phyloP scores from a whole-genome alignment of 768 basidiomycete genomes.

The Cystobasidiopsis lactophilus region DNA sequence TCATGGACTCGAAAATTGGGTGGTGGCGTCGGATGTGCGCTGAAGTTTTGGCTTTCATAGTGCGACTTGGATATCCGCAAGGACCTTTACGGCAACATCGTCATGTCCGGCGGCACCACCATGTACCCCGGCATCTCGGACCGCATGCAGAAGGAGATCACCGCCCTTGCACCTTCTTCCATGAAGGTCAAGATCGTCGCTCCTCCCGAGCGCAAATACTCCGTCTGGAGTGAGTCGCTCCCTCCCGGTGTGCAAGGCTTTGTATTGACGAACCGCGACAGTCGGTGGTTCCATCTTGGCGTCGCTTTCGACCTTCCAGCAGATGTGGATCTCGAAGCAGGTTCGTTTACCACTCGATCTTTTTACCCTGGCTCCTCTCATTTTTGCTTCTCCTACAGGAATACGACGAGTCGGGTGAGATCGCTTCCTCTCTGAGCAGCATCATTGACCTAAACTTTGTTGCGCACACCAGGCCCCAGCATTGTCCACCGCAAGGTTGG shows the following conservation, averaged over 20 bases:
- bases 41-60: conserved; percentile 12
- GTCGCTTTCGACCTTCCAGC: conserved; percentile 86
- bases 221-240: too few species aligned
- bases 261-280: too few species aligned
- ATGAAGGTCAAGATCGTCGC: conserved; percentile 56
- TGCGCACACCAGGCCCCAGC: conserved; percentile 27
- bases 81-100: conserved; percentile 49
- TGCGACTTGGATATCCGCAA: conserved; percentile 69
- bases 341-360: too few species aligned
- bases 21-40: too few species aligned
- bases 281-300: conserved; percentile 35
- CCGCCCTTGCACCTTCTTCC: conserved; percentile 56
- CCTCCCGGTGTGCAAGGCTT: too few species aligned
- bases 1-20: too few species aligned
- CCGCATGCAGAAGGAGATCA: conserved; percentile 87
- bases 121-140: conserved; percentile 58
- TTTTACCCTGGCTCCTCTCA: too few species aligned
- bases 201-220: conserved; percentile 83
- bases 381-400: too few species aligned
- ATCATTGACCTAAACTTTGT: too few species aligned
- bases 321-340: conserved; percentile 56
- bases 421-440: too few species aligned
- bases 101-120: conserved; percentile 54
- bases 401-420: too few species aligned
- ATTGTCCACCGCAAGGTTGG: conserved; percentile 22